Base-by-base conservation (phyloP, 2,329 filamentous ascomycete genomes). In the Verticillium zaregamsianum region DNA sequence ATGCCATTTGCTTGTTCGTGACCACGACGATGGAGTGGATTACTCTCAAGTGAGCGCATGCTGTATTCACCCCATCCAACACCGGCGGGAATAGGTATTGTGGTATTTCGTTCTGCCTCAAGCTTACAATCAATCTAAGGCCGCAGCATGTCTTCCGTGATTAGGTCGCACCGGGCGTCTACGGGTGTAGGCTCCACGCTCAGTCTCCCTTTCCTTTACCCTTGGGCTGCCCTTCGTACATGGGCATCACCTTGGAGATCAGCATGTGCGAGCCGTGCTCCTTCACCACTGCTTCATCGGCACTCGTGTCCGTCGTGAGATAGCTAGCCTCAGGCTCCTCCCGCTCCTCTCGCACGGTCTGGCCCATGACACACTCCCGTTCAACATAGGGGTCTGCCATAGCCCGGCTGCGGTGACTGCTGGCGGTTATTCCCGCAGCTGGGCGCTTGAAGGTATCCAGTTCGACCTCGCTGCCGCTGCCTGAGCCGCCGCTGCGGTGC, bases 331-430 rank as follows among this genome's bases (percentile, higher is more conserved):
- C 45, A 12, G 68, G 67, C 56, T 71, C 73, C 32, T 58, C 45
- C 37, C 63, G 68, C 60, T 76, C 74, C 61, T 79, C 74, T 33
- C 68, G 67, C 32, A 77, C 68, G 2, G 71, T 71, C 67, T 76
- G 77, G 20, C 74, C 74, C 68, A 74, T 72, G 59, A 75, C 70
- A 63, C 74, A 74, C 31, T 75, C 73, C 55, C 72, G 72, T 59
- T 77, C 74, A 12, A 58, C 55, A 58, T 70, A 71, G 11, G 65
- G 59, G 25, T 68, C 65, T 11, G 59, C 64, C 11, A 67, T 65
- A 20, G 68, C 55, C 39, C 61, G 59, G 59, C 68, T 63, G n/a
- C 63, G 66, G 23, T 65, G 59, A 4, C 66, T 66, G 49, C 64
- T 5, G 25, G 55, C 61, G 11, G 55, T 35, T 25, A 3, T 25